Evolutionary conservation across 345 rosid species (phyloP), one percentile per base, ranked within the genome.

Genomic region (Arabis hirsuta): DNA sequence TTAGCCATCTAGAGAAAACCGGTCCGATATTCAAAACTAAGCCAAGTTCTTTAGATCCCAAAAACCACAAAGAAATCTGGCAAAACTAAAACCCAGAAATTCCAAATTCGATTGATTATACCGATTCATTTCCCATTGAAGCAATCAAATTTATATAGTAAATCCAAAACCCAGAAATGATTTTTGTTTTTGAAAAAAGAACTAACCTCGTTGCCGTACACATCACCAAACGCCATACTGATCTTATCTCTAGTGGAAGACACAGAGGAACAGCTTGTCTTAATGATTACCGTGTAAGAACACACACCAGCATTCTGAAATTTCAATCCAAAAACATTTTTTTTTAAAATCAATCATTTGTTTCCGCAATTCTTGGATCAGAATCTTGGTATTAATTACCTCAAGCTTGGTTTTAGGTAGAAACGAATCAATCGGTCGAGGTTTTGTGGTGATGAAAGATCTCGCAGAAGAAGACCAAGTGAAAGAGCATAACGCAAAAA

Each of bases 131-230:
- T 56, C 2, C n/a, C 39, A 53, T 9, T 19, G n/a, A 70, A 12
- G 6, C 34, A 54, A 53, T 36, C 57, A 4, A 16, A 38, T 47
- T 36, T 29, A 48, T 57, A 6, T 32, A 24, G 57, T 46, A 60
- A 74, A 4, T 43, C 44, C 13, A 61, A 67, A 67, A 67, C 56
- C 12, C 12, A 36, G 5, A 45, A 68, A 59, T 20, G 32, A n/a
- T n/a, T n/a, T n/a, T n/a, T n/a, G n/a, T n/a, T n/a, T n/a, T n/a
- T n/a, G n/a, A n/a, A n/a, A n/a, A n/a, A n/a, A n/a, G n/a, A n/a
- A n/a, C n/a, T n/a, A n/a, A n/a, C 95, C 95, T 88, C 83, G 78
- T 83, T 83, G 77, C 90, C 88, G 70, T 83, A 82, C 5, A 84
- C 84, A 73, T 88, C 91, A n/a, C 95, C 91, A 54, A 87, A 88